These are phyloP conservation scores for Aspergillus aculeatinus DNA, from an alignment of 2,329 filamentous ascomycete genomes.

Conservation along the genomic window DNA sequence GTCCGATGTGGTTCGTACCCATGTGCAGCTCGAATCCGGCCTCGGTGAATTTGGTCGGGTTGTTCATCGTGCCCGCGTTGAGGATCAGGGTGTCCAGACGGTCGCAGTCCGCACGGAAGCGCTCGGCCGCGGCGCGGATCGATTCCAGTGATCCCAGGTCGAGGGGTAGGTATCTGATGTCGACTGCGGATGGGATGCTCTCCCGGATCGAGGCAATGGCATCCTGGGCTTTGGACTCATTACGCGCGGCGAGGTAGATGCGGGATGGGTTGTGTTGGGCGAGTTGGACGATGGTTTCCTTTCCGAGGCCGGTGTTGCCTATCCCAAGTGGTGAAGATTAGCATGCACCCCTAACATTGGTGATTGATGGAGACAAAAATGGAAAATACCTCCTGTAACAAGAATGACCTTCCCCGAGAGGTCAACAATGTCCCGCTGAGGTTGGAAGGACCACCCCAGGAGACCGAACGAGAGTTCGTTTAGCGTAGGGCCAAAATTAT, in stretches of 20 bases:
- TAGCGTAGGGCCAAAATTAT: constrained; percentile 35
- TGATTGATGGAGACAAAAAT: neutral
- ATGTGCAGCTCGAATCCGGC: constrained; percentile 48
- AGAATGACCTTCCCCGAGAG: constrained; percentile 52
- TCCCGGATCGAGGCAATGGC: constrained; percentile 46
- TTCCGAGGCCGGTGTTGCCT: constrained; percentile 50
- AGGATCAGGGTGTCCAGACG: constrained; percentile 49
- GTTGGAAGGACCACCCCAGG: constrained; percentile 39
- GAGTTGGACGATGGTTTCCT: constrained; percentile 49
- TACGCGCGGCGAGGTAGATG: constrained; percentile 57
- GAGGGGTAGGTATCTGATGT: constrained; percentile 48
- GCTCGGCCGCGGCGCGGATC: constrained; percentile 45
- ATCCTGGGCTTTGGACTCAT: constrained; percentile 42
- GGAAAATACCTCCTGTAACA: constrained; percentile 49
- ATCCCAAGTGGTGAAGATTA: neutral
- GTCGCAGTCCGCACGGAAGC: constrained; percentile 41
- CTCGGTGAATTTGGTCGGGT: constrained; percentile 37
- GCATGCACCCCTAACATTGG: neutral
- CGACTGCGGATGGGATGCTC: constrained; percentile 30
- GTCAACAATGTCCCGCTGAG: constrained; percentile 47
- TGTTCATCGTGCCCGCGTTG: constrained; percentile 51
- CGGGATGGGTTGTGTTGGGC: constrained; percentile 53
- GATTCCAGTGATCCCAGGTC: constrained; percentile 54
- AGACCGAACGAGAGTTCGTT: constrained; percentile 37
- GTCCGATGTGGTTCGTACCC: constrained; percentile 50